These are phyloP conservation scores for Oenanthe javanica DNA, from an alignment of 140 eudicot species.

Conservation along the genomic window DNA sequence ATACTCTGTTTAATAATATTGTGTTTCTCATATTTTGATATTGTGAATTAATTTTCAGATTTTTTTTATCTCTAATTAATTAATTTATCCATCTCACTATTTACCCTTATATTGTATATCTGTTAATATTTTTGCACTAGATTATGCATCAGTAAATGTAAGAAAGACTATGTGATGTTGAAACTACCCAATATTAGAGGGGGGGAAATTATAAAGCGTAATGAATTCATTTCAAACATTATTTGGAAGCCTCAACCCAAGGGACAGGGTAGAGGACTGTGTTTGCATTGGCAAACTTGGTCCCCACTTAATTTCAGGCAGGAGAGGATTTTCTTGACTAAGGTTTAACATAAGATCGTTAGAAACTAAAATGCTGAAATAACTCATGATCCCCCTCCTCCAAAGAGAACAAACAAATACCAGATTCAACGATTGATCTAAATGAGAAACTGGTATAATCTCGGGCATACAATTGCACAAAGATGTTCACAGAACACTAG, in stretches of 20 bases:
- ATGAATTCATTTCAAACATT: neutral
- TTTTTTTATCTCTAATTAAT: neutral
- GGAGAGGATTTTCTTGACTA: neutral
- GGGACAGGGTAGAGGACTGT: neutral
- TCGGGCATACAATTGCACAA: neutral
- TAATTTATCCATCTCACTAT: neutral
- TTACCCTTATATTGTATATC: neutral
- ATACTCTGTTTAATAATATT: neutral
- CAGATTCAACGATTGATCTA: neutral
- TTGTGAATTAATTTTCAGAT: neutral
- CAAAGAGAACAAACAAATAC: neutral
- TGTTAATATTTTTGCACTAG: neutral
- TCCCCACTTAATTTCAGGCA: neutral
- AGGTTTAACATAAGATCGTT: neutral
- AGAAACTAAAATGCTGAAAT: neutral
- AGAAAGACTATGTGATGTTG: neutral
- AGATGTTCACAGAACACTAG: neutral
- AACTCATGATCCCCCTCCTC: neutral
- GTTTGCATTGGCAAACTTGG: neutral
- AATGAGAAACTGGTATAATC: too few relatives aligned
- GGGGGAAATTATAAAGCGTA: neutral
- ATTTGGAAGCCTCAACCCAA: neutral
- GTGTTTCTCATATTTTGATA: neutral
- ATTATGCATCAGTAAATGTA: neutral
- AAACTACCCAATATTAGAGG: neutral